Evolutionary conservation across 305 asterid genomes (phyloP), one percentile per base, ranked within the genome.

Genomic region (Fraxinus greggii): DNA sequence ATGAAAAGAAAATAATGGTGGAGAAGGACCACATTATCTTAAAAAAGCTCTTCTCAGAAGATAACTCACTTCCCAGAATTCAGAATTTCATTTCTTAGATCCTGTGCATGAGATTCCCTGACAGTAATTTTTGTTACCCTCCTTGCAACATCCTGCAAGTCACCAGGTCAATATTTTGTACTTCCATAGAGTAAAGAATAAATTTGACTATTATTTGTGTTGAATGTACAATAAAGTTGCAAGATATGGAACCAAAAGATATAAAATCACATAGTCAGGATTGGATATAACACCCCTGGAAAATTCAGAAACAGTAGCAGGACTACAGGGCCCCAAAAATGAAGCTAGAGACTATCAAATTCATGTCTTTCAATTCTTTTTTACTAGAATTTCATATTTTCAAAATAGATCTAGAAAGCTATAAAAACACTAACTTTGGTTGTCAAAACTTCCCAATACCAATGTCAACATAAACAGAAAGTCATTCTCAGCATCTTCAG

Each of bases 61-160:
- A 78, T 21, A 69, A 91, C 98, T 92, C 88, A 94, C 99, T 91
- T 96, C 81, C 93, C 92, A 70, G 99, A 96, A 86, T 93, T 94
- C 82, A 96, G 95, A 84, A 96, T 96, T 79, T 96, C 98, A 81
- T 94, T 93, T 88, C 97, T 88, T 51, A 96, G 93, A 90, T 94
- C 99, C 84, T 90, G 94, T 0, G 98, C 97, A 26, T 94, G 98
- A 63, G 98, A 86, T 88, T 93, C 97, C 84, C 94, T 89, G 79
- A 94, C 92, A 21, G 93, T 93, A 85, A 93, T 72, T 84, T 89
- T 94, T 7, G 99, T 96, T 81, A 96, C 91, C 72, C 97, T 93
- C 89, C 99, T 91, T 15, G 94, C 89, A 73, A 93, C 97, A 88
- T 95, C 99, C 99, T 95, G 93, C 38, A 84, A 82, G 88, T 6